phyloP scores from a whole-genome alignment of 1,284 basidiomycete species.

The Cutaneotrichosporon cavernicola region DNA sequence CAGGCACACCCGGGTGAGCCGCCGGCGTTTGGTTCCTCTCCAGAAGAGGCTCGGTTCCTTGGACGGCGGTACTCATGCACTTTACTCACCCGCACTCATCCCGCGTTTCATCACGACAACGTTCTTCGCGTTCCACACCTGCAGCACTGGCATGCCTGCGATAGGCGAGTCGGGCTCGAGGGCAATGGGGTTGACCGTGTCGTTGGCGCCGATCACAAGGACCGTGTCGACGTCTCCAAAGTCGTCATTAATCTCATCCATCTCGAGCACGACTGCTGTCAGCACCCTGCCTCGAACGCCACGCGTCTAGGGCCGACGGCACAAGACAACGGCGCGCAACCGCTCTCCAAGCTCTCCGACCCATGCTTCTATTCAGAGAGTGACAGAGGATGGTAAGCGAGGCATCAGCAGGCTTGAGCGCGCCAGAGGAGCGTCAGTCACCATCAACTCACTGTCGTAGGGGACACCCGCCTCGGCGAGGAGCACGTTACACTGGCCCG shows the following conservation, averaged over 20 bases:
- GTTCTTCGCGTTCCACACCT: slow-evolving; percentile 86
- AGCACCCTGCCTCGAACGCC: neutral
- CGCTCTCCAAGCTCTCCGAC: too few relatives aligned
- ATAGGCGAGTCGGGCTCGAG: slow-evolving; percentile 80
- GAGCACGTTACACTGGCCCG: slow-evolving; percentile 73
- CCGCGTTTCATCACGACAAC: slow-evolving; percentile 86
- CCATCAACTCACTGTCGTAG: slow-evolving; percentile 67
- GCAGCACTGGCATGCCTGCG: slow-evolving; percentile 82
- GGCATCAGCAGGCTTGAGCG: too few relatives aligned
- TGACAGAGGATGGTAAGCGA: too few relatives aligned
- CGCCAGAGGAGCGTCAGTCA: too few relatives aligned
- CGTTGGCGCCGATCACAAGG: slow-evolving; percentile 73
- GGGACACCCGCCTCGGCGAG: slow-evolving; percentile 82
- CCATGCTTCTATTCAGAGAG: too few relatives aligned
- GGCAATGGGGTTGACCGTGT: slow-evolving; percentile 83
- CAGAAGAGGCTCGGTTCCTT: too few relatives aligned
- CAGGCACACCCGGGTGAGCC: too few relatives aligned
- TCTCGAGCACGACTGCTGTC: slow-evolving; percentile 72
- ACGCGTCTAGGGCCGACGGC: too few relatives aligned
- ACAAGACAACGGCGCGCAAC: too few relatives aligned
- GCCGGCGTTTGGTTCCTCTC: too few relatives aligned
- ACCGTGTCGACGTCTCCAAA: slow-evolving; percentile 79
- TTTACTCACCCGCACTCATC: slow-evolving; percentile 57
- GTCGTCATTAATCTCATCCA: slow-evolving; percentile 89
- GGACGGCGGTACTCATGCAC: too few relatives aligned